Base-by-base conservation (phyloP, 495 filamentous ascomycete genomes). In the Penicillium flavigenum region DNA sequence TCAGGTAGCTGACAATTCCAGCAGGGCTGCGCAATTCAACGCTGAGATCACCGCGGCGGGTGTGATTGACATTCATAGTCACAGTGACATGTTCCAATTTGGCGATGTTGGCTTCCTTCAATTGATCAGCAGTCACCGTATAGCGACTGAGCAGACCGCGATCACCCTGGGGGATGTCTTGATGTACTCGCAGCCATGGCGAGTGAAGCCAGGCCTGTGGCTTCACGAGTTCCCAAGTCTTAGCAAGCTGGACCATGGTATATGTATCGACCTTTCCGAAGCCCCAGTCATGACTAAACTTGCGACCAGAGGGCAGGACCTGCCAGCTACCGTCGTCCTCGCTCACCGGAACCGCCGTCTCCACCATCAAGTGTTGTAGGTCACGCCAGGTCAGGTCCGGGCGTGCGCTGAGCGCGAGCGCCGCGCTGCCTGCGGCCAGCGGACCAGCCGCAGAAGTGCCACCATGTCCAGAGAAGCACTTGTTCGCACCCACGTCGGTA, bases 371-470 rank as follows among this genome's bases (percentile, higher is more conserved):
- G 66, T 95, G 93, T 74, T 98, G 94, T 70, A 97, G 81, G 72
- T 98, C 94, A 64, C 94, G 83, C 94, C 94, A 98, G 2, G 86
- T 87, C 41, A 98, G 77, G 51, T 95, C 90, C 0, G 95, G 95
- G 7, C 92, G 87, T 46, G 88, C 82, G 60, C 90, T 83, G 39
- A 98, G 78, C 22, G 88, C 92, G n/a, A 98, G 82, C n/a, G 94
- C 93, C 59, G 93, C 89, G 43, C 94, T 86, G 26, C 95, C 94
- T 32, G 90, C 93, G 29, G 88, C 95, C 19, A 98, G 80, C 22
- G 94, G 94, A 16, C 92, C 94, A 17, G 94, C 94, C 32, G 94
- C 94, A 14, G 94, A 98, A n/a, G 94, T 98, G 57, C 94, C 94
- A 27, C 94, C 94, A 69, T 98, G 94, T 16, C 76, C 72, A 47